Percentiles rank a stretch among this genome's conserved stretches.
phyloP scores from a whole-genome alignment of 75 land plant species.

The Gnetum montanum region DNA sequence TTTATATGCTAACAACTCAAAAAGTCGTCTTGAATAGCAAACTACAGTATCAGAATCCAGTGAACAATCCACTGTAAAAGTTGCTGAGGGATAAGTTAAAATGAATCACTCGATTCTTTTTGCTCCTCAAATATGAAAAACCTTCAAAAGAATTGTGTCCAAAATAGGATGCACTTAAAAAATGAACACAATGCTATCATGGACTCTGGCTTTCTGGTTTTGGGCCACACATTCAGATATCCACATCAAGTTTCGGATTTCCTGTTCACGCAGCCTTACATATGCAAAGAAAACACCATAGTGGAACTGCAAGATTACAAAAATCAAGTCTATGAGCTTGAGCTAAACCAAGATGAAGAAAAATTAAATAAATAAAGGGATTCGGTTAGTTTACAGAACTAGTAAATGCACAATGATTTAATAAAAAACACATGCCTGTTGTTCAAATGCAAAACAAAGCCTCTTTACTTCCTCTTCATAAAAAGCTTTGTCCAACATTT shows the following conservation, averaged over 20 bases:
- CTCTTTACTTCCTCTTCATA: constrained; percentile 23
- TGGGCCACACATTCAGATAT: constrained; percentile 41
- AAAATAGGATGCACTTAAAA: constrained; percentile 14
- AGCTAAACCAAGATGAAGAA: neutral
- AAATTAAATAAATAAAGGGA: neutral
- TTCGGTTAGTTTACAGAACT: neutral
- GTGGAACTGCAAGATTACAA: constrained; percentile 27
- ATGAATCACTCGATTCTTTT: too few species aligned
- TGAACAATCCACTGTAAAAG: too few species aligned
- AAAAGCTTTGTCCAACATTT: constrained; percentile 23
- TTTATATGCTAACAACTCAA: too few species aligned
- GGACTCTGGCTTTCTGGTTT: constrained; percentile 33
- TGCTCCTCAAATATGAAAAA: constrained; percentile 2
- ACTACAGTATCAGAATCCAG: too few species aligned
- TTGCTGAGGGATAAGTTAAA: too few species aligned
- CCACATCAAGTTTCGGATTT: constrained; percentile 41
- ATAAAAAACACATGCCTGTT: constrained; percentile 11
- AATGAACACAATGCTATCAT: constrained; percentile 34
- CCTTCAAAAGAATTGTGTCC: neutral
- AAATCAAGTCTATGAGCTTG: neutral
- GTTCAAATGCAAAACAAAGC: constrained; percentile 10
- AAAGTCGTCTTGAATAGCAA: too few species aligned
- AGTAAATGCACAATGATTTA: too few species aligned
- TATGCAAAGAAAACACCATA: constrained; percentile 43
- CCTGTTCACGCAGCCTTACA: constrained; percentile 33